Evolutionary conservation across 768 basidiomycete species (phyloP).

Genomic region (Serendipita sp.): DNA sequence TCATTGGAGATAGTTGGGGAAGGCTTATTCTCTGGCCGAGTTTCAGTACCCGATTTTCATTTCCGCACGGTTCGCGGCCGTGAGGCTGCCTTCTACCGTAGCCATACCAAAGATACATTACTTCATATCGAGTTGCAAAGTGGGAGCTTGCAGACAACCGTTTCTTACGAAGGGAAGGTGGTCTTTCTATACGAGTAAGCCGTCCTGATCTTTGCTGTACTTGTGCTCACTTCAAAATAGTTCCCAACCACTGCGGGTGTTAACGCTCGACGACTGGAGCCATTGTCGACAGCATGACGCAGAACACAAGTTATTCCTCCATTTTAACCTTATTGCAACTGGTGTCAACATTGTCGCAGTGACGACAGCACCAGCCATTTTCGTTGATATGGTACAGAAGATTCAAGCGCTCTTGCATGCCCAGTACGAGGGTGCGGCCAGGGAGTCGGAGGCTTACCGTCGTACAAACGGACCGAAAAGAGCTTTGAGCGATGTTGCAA

Average conservation of each 20-base stretch:
- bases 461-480: slow-evolving; percentile 59
- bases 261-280: slow-evolving; percentile 69
- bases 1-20: slow-evolving; percentile 35
- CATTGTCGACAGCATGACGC: slow-evolving; percentile 27
- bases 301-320: slow-evolving; percentile 45
- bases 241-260: slow-evolving; percentile 60
- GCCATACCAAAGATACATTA: slow-evolving; percentile 26
- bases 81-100: slow-evolving; percentile 20
- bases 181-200: slow-evolving; percentile 56
- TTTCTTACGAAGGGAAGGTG: slow-evolving; percentile 65
- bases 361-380: slow-evolving; percentile 59
- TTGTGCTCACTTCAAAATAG: slow-evolving; percentile 21
- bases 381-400: slow-evolving; percentile 57
- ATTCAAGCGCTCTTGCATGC: slow-evolving; percentile 56
- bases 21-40: slow-evolving; percentile 55
- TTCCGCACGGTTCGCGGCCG: slow-evolving; percentile 58
- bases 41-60: slow-evolving; percentile 49
- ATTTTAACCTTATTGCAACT: slow-evolving; percentile 59
- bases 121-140: slow-evolving; percentile 62
- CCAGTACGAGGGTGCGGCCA: slow-evolving; percentile 60
- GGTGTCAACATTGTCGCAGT: slow-evolving; percentile 52
- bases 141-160: slow-evolving; percentile 44
- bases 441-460: slow-evolving; percentile 64
- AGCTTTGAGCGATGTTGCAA: slow-evolving; percentile 70
- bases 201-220: slow-evolving; percentile 14